phyloP scores from a whole-genome alignment of 768 basidiomycete species.

The Heimioporus sp. region DNA sequence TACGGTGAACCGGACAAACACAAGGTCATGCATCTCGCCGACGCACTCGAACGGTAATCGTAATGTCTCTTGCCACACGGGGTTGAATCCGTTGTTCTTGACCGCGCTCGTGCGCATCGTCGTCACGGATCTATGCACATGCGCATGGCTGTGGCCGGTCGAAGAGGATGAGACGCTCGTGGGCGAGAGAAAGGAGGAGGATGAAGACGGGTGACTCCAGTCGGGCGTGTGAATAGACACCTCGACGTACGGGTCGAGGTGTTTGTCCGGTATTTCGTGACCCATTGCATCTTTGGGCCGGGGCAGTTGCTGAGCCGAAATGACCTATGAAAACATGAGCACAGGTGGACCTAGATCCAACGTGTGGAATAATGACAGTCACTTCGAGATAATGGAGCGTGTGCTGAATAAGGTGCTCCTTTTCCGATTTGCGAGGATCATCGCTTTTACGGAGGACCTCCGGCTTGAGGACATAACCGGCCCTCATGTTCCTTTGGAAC shows the following conservation, averaged over 20 bases:
- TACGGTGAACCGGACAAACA: slow-evolving; percentile 81
- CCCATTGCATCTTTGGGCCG: slow-evolving; percentile 61
- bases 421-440: slow-evolving; percentile 49
- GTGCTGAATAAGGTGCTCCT: slow-evolving; percentile 51
- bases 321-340: slow-evolving; percentile 44
- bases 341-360: not conserved
- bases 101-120: slow-evolving; percentile 59
- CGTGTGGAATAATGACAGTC: slow-evolving; percentile 38
- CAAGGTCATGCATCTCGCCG: slow-evolving; percentile 74
- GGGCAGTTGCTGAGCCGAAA: slow-evolving; percentile 91
- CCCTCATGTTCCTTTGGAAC: slow-evolving; percentile 88
- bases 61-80: slow-evolving; percentile 74
- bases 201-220: slow-evolving; percentile 44
- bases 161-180: slow-evolving; percentile 1
- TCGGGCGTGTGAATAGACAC: slow-evolving; percentile 76
- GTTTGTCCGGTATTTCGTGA: slow-evolving; percentile 58
- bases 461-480: slow-evolving; percentile 91
- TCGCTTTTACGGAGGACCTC: slow-evolving; percentile 63
- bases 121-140: slow-evolving; percentile 51
- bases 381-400: slow-evolving; percentile 64
- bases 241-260: slow-evolving; percentile 77
- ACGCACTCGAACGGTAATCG: slow-evolving; percentile 73
- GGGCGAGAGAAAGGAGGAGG: slow-evolving; percentile 8
- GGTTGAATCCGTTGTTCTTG: slow-evolving; percentile 91
- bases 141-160: slow-evolving; percentile 10